Base-by-base conservation (phyloP, 2,329 filamentous ascomycete species). In the Clarireedia homoeocarpa region DNA sequence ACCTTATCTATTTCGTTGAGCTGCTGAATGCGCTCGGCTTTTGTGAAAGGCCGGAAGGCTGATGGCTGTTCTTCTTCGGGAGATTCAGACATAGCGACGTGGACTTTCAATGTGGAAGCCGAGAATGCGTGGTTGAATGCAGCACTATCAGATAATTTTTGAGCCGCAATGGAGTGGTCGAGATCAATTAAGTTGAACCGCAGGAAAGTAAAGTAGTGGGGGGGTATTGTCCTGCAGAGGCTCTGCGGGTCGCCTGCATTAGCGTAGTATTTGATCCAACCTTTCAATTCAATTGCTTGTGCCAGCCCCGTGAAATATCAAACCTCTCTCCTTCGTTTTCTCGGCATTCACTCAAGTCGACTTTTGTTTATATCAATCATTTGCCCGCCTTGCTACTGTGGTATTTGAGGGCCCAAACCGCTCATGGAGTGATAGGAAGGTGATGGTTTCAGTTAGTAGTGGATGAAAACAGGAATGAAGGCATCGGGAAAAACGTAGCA, bases 1-100 rank as follows among this genome's bases (percentile, higher is more conserved):
- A 85, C 83, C 66, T 81, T 81, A 72, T 95, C 90, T 64, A 95
- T 88, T 44, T 85, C 82, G 63, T 85, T 86, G 55, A 95, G 81
- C 66, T 95, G 89, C 56, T 85, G 77, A 61, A 95, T 90, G 61
- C 88, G 88, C 69, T 95, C 87, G 42, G 86, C 80, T 36, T 86
- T 80, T 9, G 83, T 87, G 62, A 91, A 87, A n/a, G 64, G 66
- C 44, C 68, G 61, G 52, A 69, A 63, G 6, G 66, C 58, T 48
- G 65, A 49, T 5, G 48, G 20, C 42, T 67, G 60, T 30, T 54
- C 50, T 48, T 55, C 60, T 23, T 50, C 46, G 3, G 51, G 42
- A 17, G 48, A 51, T 46, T 42, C 48, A 45, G 57, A 54, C 55
- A 60, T 61, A 36, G 39, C n/a, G 36, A 24, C n/a, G 6, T 20